A percentile compares a stretch with the other conserved stretches of the same genome.
Evolutionary conservation across 139 green algal species (phyloP).

Genomic region (Tetraselmis chui): DNA sequence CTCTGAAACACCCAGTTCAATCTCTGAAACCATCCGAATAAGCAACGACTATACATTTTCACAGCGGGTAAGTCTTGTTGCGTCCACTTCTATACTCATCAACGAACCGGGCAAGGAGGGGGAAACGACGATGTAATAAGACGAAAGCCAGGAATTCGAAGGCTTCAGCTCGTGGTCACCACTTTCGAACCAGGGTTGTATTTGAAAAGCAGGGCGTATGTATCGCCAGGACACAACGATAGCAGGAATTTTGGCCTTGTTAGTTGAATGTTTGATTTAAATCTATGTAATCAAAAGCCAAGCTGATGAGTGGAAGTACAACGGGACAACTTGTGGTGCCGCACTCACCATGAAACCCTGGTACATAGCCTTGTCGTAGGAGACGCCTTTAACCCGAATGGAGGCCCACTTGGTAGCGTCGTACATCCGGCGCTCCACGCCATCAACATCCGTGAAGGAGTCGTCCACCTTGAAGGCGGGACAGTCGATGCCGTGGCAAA

Average conservation of each 20-base stretch:
- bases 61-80: neutral
- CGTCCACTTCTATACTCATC: neutral
- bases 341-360: conserved; percentile 60
- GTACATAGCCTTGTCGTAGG: conserved; percentile 40
- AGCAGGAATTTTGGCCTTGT: too few relatives aligned
- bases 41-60: neutral
- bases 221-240: too few relatives aligned
- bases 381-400: conserved; percentile 43
- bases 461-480: neutral
- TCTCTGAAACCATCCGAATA: neutral
- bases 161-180: too few relatives aligned
- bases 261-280: too few relatives aligned
- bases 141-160: too few relatives aligned
- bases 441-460: neutral
- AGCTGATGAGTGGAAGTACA: too few relatives aligned
- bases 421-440: neutral
- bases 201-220: too few relatives aligned
- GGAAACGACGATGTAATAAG: neutral
- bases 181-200: too few relatives aligned
- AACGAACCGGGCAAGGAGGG: neutral
- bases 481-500: neutral
- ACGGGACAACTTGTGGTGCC: too few relatives aligned
- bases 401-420: conserved; percentile 36
- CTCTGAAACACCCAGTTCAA: too few relatives aligned
- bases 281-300: too few relatives aligned